Evolutionary conservation across 257 asterid species (phyloP).

Genomic region (Solanum dulcamara): DNA sequence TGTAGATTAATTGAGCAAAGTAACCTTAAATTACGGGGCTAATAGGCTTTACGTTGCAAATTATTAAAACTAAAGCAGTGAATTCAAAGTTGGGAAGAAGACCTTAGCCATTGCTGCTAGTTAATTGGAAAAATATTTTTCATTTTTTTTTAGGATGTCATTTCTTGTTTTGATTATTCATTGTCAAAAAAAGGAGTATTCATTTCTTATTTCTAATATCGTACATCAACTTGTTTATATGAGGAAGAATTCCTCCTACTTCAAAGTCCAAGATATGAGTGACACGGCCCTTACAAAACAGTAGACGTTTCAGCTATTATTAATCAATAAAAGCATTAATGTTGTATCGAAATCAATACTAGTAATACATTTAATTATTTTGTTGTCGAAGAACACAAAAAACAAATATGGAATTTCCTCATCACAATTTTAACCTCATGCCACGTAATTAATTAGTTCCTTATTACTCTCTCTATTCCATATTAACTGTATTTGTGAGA

Average conservation of each 20-base stretch:
- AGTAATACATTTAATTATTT: neutral
- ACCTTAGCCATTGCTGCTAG: neutral
- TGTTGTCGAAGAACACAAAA: neutral
- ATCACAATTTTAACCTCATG: neutral
- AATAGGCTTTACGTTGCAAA: neutral
- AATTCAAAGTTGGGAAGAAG: neutral
- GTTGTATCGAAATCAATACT: neutral
- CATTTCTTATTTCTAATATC: neutral
- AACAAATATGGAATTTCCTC: neutral
- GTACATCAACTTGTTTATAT: neutral
- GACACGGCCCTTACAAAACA: neutral
- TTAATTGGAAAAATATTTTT: neutral
- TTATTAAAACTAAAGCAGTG: neutral
- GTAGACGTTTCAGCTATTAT: neutral
- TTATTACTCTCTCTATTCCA: no score
- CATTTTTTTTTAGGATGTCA: neutral
- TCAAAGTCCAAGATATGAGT: no score
- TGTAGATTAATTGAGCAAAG: constrained; percentile 2
- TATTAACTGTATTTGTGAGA: no score
- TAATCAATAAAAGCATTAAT: no score
- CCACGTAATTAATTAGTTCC: neutral
- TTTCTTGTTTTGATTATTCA: neutral
- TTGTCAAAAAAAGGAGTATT: no score
- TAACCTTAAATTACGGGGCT: constrained; percentile 3
- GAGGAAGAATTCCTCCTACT: neutral